Base-by-base conservation (phyloP, 352 stramenopile genomes). In the Pythium diclinum region DNA sequence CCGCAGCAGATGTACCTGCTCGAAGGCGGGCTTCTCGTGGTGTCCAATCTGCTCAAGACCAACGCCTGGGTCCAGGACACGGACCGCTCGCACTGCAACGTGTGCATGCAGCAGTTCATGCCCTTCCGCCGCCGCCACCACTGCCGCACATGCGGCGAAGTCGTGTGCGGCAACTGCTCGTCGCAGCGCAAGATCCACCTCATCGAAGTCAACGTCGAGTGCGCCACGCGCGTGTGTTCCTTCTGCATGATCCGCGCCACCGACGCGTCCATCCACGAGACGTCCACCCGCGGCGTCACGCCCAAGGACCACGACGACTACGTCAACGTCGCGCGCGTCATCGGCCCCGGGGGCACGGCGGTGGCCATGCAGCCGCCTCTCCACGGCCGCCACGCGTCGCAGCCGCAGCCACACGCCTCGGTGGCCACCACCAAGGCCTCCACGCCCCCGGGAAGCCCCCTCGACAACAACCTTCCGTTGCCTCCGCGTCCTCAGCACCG, bases 61-160 rank as follows among this genome's bases (percentile, higher is more conserved):
- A 78, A 89, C 44, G 69, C 69, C 9, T 93, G 85, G 85, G 68
- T 93, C 13, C 70, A 87, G 32, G 83, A 93, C 67, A 75, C 81
- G 19, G 66, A 83, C 40, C 79, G 83, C 25, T 89, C 81, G 17
- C 85, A 92, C 63, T 94, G 85, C 75, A 94, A 79, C 59, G 77
- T 91, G 44, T 94, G 85, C 65, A 72, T 92, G 32, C 81, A 91
- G 78, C 83, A 91, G 58, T 94, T 93, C 69, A 68, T 90, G 36
- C 78, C 85, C 8, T 91, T 93, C 51, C 83, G 83, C 17, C 79
- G 83, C 16, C 81, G 85, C 40, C 83, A 91, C 56, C 85, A 93
- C 68, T 93, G 85, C 54, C 83, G 85, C 55, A 91, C 85, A 65
- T 93, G 85, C 46, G 82, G 85, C n/a, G 82, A 93, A 56, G 76